Conservation (phyloP, 1,139 yeast species). For the Yarrowia galli region DNA sequence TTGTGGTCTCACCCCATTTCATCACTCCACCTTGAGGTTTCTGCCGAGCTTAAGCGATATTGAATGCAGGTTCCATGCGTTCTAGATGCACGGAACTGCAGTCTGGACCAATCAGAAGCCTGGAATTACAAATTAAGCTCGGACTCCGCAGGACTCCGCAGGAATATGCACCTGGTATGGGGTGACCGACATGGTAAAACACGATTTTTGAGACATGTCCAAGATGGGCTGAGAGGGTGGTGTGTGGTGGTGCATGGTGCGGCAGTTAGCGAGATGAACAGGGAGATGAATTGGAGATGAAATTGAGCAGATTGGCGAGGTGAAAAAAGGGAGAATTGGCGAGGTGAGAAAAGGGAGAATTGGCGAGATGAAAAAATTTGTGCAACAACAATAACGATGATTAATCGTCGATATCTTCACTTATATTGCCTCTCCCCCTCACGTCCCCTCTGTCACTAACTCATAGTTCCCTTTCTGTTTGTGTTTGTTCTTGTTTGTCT, state of each 20-base stretch:
- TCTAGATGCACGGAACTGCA: not conserved
- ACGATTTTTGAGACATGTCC: not conserved
- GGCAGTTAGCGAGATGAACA: not conserved
- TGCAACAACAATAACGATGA: no score
- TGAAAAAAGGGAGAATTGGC: no score
- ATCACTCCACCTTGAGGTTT: slow-evolving; percentile 18
- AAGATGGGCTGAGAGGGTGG: slow-evolving; percentile 30
- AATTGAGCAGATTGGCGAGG: not conserved
- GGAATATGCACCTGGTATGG: not conserved
- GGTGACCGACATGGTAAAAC: not conserved
- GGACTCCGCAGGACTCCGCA: not conserved
- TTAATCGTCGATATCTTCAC: no score
- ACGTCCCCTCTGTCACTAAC: no score
- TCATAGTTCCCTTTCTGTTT: no score
- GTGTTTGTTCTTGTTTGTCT: no score
- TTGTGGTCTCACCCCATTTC: slow-evolving; percentile 12
- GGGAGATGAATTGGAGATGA: slow-evolving; percentile 1
- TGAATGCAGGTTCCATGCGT: slow-evolving; percentile 10
- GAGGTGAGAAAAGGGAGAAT: no score
- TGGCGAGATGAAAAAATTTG: no score
- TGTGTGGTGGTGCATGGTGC: no score
- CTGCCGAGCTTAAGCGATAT: not conserved
- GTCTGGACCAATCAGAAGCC: not conserved
- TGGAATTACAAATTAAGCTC: not conserved
- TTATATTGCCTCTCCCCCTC: no score